Conservation (phyloP, 306 rosid species). For the Medicago truncatula region MtrunA17r5.0-ANR NC_053048.1:24444001-24444500, state of each 20-base stretch:
- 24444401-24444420: conserved; percentile 56
- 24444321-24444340: conserved; percentile 1
- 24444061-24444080: too few relatives aligned
- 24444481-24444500: conserved; percentile 63
- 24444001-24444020: too few relatives aligned
- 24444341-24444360: conserved; percentile 25
- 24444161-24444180: background rate
- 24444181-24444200: background rate
- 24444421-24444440: conserved; percentile 43
- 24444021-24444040: too few relatives aligned
- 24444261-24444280: background rate
- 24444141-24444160: too few relatives aligned
- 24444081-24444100: too few relatives aligned
- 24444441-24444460: conserved; percentile 38
- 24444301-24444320: background rate
- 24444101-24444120: too few relatives aligned
- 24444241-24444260: background rate
- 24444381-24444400: conserved; percentile 60
- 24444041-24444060: too few relatives aligned
- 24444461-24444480: conserved; percentile 58
- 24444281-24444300: background rate
- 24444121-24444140: too few relatives aligned
- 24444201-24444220: too few relatives aligned
- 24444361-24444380: conserved; percentile 46
- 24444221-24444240: background rate